A percentile compares a stretch with the other conserved stretches of the same genome.
Evolutionary conservation across 2,329 filamentous ascomycete genomes (phyloP).

Genomic region (Seiridium cupressi): DNA sequence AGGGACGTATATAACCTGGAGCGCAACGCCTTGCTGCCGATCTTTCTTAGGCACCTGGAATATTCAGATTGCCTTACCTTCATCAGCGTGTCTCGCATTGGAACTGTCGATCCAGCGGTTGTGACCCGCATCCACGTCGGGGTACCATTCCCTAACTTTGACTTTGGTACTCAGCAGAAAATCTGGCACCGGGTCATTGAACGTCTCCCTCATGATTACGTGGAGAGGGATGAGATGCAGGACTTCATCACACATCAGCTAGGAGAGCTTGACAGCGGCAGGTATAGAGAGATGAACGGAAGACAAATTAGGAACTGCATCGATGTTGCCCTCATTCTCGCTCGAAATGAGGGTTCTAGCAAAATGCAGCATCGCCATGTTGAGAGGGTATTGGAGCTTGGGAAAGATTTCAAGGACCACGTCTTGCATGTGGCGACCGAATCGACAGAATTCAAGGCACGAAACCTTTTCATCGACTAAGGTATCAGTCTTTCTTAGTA

Average conservation of each 20-base stretch:
- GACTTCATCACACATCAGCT: background rate
- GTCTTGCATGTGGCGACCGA: background rate
- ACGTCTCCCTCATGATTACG: background rate
- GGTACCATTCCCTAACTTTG: slow-evolving; percentile 2
- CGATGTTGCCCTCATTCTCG: slow-evolving; percentile 9
- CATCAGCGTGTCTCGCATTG: slow-evolving; percentile 10
- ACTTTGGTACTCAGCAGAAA: slow-evolving; percentile 3
- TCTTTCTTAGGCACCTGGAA: slow-evolving; percentile 14
- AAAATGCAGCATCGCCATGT: background rate
- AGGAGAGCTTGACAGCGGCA: background rate
- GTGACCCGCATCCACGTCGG: slow-evolving; percentile 6
- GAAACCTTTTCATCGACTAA: background rate
- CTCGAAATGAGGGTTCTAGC: background rate
- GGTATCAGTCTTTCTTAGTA: background rate
- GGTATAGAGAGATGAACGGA: slow-evolving; percentile 11
- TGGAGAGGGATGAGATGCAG: background rate
- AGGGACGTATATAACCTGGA: background rate
- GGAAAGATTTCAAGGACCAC: background rate
- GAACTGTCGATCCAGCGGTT: slow-evolving; percentile 5
- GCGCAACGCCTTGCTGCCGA: slow-evolving; percentile 1
- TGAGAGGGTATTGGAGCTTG: background rate
- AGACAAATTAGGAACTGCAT: slow-evolving; percentile 14
- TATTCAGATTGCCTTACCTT: slow-evolving; percentile 12
- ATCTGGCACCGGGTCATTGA: slow-evolving; percentile 8
- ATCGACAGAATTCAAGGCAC: background rate